Base-by-base conservation (phyloP, 1,139 yeast species). In the Geotrichum klebahnii region DNA sequence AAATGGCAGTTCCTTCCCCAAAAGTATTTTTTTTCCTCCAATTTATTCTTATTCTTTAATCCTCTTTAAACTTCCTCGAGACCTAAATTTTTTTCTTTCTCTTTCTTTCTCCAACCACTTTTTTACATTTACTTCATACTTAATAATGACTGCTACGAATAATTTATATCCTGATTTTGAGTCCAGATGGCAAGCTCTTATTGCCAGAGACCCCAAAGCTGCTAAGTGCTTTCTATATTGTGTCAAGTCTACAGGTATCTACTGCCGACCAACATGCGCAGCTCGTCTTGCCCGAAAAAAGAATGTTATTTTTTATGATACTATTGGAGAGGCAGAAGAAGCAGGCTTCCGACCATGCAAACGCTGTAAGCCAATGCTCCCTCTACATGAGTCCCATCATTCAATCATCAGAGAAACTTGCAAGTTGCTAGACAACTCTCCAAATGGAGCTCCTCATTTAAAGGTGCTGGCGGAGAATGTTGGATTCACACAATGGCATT, bases 401-500 rank as follows among this genome's bases (percentile, higher is more conserved):
- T 53, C 50, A 6, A 55, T 55, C 20, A 59, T 59, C 9, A 46
- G 49, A 24, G 39, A 50, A 23, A 51, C 56, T 14, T 50, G 63
- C 48, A 28, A 33, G 42, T 36, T 44, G 24, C 50, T 50, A 29
- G 52, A 44, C 42, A 43, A 47, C 44, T 43, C 50, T n/a, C 53
- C 56, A 26, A 51, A 48, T 16, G 46, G 33, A 22, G 46, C 51
- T 12, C 55, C 57, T 1, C 49, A 51, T 2, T 48, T 59, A 16
- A 51, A 50, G 39, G 53, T 54, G 19, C 50, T 65, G 31, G 56
- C 60, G 20, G 51, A 54, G 32, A 29, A 44, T 20, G 59, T 52
- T 5, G 58, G 61, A 1, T 53, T 63, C 19, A 61, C 68, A 2
- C 61, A 61, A 48, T 64, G 67, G 67, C 66, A 65, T 19, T 47